Percentiles rank a stretch among this genome's conserved stretches.
phyloP scores from a whole-genome alignment of 768 basidiomycete species.

The Phanerochaete sordida region DNA sequence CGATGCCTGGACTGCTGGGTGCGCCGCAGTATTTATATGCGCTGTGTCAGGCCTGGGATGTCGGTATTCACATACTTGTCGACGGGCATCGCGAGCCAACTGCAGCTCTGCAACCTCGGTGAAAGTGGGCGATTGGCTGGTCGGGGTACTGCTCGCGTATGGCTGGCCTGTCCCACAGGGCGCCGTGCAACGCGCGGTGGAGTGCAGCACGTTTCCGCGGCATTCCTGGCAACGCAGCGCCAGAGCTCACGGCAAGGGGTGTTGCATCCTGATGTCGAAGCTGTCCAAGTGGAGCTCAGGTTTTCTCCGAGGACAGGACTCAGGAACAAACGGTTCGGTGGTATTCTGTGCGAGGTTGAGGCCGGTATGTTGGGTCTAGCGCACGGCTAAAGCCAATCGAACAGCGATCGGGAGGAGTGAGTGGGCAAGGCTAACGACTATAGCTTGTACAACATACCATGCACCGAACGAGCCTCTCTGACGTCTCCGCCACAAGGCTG shows the following conservation, averaged over 20 bases:
- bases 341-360: neutral
- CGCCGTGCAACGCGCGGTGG: neutral
- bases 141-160: neutral
- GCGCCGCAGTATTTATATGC: neutral
- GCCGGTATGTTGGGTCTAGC: neutral
- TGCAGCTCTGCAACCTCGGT: neutral
- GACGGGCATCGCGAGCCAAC: neutral
- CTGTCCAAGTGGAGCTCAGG: neutral
- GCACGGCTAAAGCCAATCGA: neutral
- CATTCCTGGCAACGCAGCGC: neutral
- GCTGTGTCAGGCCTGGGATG: neutral
- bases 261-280: neutral
- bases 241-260: neutral
- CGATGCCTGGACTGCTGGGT: neutral
- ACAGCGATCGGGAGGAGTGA: neutral
- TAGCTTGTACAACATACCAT: neutral
- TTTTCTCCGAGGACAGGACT: neutral
- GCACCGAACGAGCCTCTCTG: neutral
- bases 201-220: neutral
- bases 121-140: neutral
- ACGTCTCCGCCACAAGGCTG: neutral
- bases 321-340: neutral
- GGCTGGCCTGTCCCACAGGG: neutral
- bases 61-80: neutral
- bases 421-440: neutral